Evolutionary conservation across 345 rosid species (phyloP).

Genomic region (Sisymbrium altissimum): DNA sequence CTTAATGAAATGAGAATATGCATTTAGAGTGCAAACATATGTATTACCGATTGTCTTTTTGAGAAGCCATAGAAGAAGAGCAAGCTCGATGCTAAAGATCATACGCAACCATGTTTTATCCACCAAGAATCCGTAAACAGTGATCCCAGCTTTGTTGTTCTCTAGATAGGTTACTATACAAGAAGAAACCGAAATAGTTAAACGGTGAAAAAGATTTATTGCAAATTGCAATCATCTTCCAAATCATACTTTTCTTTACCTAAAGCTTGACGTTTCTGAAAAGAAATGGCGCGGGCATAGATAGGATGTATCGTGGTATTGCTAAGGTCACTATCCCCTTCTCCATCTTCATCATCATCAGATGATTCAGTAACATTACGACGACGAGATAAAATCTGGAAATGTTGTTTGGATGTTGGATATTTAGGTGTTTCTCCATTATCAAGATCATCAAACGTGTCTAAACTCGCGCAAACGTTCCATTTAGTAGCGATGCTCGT

Average conservation of each 20-base stretch:
- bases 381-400: conserved; percentile 27
- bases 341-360: conserved; percentile 63
- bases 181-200: not conserved
- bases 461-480: conserved; percentile 77
- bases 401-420: conserved; percentile 23
- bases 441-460: conserved; percentile 55
- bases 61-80: conserved; percentile 83
- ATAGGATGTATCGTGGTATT: conserved; percentile 51
- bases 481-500: conserved; percentile 78
- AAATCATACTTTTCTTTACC: conserved; percentile 39
- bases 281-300: conserved; percentile 59
- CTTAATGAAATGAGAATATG: not conserved
- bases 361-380: conserved; percentile 36
- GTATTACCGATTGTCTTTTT: conserved; percentile 64
- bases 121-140: conserved; percentile 74
- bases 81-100: conserved; percentile 71
- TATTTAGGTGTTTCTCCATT: conserved; percentile 50
- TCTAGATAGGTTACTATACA: conserved; percentile 68
- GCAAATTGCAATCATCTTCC: not conserved
- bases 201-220: not conserved
- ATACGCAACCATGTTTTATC: conserved; percentile 82
- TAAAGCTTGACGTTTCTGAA: conserved; percentile 80
- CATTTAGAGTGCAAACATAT: not conserved
- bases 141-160: conserved; percentile 79
- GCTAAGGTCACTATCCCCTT: conserved; percentile 56